These are phyloP conservation scores for Neurospora sp. DNA, from an alignment of 495 filamentous ascomycete genomes.

Conservation along the genomic window DNA sequence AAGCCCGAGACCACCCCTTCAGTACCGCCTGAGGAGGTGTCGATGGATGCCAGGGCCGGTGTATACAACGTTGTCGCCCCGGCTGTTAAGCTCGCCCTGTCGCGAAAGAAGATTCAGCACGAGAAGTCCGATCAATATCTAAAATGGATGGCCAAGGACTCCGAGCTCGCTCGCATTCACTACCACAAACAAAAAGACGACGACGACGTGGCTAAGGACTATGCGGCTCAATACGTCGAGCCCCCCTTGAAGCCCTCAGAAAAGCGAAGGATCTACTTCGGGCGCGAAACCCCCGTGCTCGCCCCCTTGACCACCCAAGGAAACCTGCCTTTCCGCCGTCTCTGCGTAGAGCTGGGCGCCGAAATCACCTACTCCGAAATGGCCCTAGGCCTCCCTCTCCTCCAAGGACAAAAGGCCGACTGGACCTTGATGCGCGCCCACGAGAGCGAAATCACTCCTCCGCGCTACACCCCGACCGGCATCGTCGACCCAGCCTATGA, in stretches of 20 bases:
- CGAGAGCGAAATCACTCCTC: constrained; percentile 63
- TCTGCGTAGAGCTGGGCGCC: constrained; percentile 84
- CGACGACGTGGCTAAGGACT: constrained; percentile 48
- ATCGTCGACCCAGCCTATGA: constrained; percentile 62
- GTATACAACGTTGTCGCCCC: constrained; percentile 63
- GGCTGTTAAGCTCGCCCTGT: constrained; percentile 57
- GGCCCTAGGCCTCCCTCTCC: constrained; percentile 82
- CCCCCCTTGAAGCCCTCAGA: constrained; percentile 83
- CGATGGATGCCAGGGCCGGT: constrained; percentile 25
- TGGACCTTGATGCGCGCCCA: constrained; percentile 93
- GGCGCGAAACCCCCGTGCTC: constrained; percentile 80
- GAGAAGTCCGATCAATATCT: constrained; percentile 65
- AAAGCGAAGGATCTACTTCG: constrained; percentile 87
- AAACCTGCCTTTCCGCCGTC: constrained; percentile 89
- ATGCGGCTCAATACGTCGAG: constrained; percentile 68
- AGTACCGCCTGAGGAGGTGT: neutral
- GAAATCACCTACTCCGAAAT: constrained; percentile 96
- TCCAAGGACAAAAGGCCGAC: constrained; percentile 86
- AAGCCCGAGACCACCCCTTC: constrained; percentile 5
- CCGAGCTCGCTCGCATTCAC: constrained; percentile 42
- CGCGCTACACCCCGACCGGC: constrained; percentile 37
- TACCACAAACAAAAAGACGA: constrained; percentile 35
- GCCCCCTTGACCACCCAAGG: constrained; percentile 87
- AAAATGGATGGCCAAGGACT: constrained; percentile 59
- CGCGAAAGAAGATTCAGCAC: constrained; percentile 53